These are phyloP conservation scores for Lactarius akahatsu DNA, from an alignment of 768 basidiomycete genomes.

Conservation along the genomic window DNA sequence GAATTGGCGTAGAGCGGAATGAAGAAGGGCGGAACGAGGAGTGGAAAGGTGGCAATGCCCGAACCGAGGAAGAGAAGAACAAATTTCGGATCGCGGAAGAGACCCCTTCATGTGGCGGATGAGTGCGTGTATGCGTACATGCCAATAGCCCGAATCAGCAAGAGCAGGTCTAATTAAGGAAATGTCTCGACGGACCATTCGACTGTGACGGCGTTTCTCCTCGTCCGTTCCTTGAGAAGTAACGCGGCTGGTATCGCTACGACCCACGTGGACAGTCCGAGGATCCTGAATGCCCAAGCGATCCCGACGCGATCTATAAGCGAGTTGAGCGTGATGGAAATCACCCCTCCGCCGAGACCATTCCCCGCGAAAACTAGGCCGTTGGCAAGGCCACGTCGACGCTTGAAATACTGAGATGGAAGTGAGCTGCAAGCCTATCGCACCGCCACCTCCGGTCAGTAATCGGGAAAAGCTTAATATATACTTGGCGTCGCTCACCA, in stretches of 20 bases:
- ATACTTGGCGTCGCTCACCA: slow-evolving; percentile 24
- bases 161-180: neutral
- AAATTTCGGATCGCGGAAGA: slow-evolving; percentile 36
- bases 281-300: slow-evolving; percentile 37
- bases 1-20: slow-evolving; percentile 39
- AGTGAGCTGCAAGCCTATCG: slow-evolving; percentile 36
- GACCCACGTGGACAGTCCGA: slow-evolving; percentile 34
- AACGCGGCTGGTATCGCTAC: slow-evolving; percentile 34
- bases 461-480: no score
- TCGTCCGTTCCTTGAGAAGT: slow-evolving; percentile 33
- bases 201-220: slow-evolving; percentile 27
- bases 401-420: slow-evolving; percentile 39
- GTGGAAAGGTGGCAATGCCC: slow-evolving; percentile 39
- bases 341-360: slow-evolving; percentile 38
- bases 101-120: slow-evolving; percentile 27
- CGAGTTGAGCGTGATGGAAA: slow-evolving; percentile 34
- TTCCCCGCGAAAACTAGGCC: slow-evolving; percentile 38
- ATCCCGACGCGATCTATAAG: slow-evolving; percentile 35
- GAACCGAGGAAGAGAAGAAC: slow-evolving; percentile 36
- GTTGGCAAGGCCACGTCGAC: slow-evolving; percentile 37
- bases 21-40: slow-evolving; percentile 41
- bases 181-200: slow-evolving; percentile 30
- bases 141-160: neutral
- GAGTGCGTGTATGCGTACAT: no score
- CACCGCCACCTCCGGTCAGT: neutral